Percentiles rank a stretch among this genome's conserved stretches.
phyloP scores from a whole-genome alignment of 2,329 filamentous ascomycete species.

The Sclerotinia minor region DNA sequence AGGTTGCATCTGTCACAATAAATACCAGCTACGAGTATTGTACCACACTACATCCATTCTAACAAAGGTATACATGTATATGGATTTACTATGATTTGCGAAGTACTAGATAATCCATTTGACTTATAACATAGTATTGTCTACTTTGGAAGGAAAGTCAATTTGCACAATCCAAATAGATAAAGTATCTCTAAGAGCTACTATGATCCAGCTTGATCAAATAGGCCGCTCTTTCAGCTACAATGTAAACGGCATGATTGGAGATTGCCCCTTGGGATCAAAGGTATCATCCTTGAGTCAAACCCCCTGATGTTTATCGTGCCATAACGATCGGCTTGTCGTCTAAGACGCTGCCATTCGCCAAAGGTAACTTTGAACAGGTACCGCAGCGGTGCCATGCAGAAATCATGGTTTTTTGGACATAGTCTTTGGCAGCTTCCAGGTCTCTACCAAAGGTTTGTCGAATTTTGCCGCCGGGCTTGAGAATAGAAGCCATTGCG shows the following conservation, averaged over 20 bases:
- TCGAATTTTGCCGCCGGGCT: slow-evolving; percentile 23
- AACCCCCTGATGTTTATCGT: slow-evolving; percentile 27
- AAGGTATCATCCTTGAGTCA: slow-evolving; percentile 33
- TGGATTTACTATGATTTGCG: background rate
- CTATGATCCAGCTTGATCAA: slow-evolving; percentile 22
- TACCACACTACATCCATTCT: too few relatives aligned
- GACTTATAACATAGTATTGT: background rate
- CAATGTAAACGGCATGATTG: slow-evolving; percentile 28
- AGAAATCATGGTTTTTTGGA: slow-evolving; percentile 3
- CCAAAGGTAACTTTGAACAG: slow-evolving; percentile 30
- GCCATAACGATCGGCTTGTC: slow-evolving; percentile 30
- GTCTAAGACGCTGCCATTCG: slow-evolving; percentile 30
- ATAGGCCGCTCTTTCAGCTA: slow-evolving; percentile 32
- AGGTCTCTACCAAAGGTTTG: slow-evolving; percentile 1
- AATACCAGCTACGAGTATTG: too few relatives aligned
- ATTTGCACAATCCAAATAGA: background rate
- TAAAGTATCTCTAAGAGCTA: background rate
- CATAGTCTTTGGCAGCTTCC: slow-evolving; percentile 6
- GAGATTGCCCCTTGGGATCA: slow-evolving; percentile 28
- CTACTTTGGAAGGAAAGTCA: background rate
- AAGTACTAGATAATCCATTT: background rate
- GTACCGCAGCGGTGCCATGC: slow-evolving; percentile 28
- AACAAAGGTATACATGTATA: too few relatives aligned
- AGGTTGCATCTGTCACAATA: too few relatives aligned
- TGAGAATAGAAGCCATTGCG: slow-evolving; percentile 41